Conservation (phyloP, 345 rosid species). For the Raphanus raphanistrum region DNA sequence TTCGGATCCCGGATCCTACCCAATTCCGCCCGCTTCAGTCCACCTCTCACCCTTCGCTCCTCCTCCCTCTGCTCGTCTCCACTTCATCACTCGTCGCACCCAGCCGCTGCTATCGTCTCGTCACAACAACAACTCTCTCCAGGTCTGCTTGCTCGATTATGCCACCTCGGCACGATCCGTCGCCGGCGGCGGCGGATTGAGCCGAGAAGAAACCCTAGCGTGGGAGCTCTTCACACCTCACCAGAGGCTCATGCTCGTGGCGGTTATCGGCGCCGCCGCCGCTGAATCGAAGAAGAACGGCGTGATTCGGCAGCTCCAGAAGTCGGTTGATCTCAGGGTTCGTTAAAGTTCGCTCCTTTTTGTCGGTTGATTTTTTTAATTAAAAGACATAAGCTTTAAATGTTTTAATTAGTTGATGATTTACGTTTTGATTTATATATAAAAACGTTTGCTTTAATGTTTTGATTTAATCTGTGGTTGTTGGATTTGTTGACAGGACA, state of each 20-base stretch:
- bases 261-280: slow-evolving; percentile 73
- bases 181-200: slow-evolving; percentile 42
- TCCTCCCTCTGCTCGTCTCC: slow-evolving; percentile 50
- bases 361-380: too few relatives aligned
- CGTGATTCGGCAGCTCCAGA: slow-evolving; percentile 59
- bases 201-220: slow-evolving; percentile 53
- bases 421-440: slow-evolving; percentile 22
- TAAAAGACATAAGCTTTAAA: not conserved
- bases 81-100: slow-evolving; percentile 41
- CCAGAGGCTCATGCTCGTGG: slow-evolving; percentile 73
- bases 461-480: not conserved
- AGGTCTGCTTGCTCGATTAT: slow-evolving; percentile 66
- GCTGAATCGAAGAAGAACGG: slow-evolving; percentile 72
- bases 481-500: slow-evolving; percentile 52
- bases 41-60: slow-evolving; percentile 48
- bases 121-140: slow-evolving; percentile 60
- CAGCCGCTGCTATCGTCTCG: slow-evolving; percentile 49
- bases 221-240: slow-evolving; percentile 84
- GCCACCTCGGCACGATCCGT: slow-evolving; percentile 57
- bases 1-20: slow-evolving; percentile 23
- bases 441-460: not conserved
- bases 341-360: slow-evolving; percentile 27
- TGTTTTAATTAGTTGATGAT: not conserved
- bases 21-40: slow-evolving; percentile 40
- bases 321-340: slow-evolving; percentile 77